These are phyloP conservation scores for Ormosia semicastrata DNA, from an alignment of 306 rosid species.

Conservation along the genomic window DNA sequence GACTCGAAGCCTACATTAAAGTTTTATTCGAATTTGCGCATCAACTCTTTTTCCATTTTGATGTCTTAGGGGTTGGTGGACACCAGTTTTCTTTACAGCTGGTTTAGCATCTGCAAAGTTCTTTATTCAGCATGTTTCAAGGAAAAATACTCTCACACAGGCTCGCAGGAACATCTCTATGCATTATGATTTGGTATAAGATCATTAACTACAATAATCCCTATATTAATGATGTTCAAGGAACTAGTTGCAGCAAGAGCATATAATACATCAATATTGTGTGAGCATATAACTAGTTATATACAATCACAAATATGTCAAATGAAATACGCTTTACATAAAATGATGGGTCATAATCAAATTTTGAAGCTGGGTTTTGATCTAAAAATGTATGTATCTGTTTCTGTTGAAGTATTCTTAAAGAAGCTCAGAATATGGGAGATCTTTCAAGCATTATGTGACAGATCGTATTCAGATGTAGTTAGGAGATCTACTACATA, in stretches of 20 bases:
- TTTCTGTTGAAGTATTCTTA: neutral
- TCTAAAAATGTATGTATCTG: neutral
- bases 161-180: slow-evolving; percentile 91
- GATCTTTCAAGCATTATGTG: neutral
- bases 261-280: neutral
- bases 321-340: neutral
- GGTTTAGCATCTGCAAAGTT: slow-evolving; percentile 71
- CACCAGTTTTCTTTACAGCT: slow-evolving; percentile 78
- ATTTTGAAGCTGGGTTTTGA: neutral
- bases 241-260: neutral
- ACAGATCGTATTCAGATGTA: neutral
- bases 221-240: neutral
- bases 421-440: neutral
- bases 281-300: neutral
- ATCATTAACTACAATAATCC: neutral
- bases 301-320: neutral
- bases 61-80: slow-evolving; percentile 88
- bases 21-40: neutral
- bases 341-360: neutral
- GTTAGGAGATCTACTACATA: neutral
- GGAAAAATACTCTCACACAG: slow-evolving; percentile 83
- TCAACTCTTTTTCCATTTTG: slow-evolving; percentile 1
- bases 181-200: slow-evolving; percentile 79
- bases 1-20: neutral
- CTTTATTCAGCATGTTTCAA: slow-evolving; percentile 64